Base-by-base conservation (phyloP, 345 rosid species). In the Aquilaria yunnanensis region DNA sequence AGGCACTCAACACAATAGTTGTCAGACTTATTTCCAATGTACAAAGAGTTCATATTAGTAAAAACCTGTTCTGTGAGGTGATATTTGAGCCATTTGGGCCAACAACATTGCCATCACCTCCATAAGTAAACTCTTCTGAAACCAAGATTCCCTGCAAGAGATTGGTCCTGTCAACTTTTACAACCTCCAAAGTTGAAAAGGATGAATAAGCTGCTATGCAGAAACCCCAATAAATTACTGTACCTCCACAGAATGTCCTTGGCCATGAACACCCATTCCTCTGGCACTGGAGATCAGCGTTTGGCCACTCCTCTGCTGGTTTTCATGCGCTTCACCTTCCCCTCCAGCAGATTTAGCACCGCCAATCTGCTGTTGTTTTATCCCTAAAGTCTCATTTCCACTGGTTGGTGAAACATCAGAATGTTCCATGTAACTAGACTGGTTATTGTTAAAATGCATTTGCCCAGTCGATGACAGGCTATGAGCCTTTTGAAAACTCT, bases 21-120 rank as follows among this genome's bases (percentile, higher is more conserved):
- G 11, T 14, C 47, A 46, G 58, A 31, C 53, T 37, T 30, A 46
- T 33, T 34, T 60, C 59, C 74, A 69, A 51, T 47, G 51, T 32
- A 12, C 56, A 13, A 31, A 23, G 4, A 57, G 63, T 14, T 43
- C 57, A n/a, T 54, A 53, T 7, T 58, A 67, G 10, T 30, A 46
- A 50, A 52, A 47, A 78, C 82, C 82, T 74, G 71, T 76, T 63
- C 67, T 53, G 79, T 62, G 60, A 23, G 30, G 68, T 58, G 43
- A 58, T 61, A 47, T 61, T 74, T 55, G 73, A 68, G 34, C 63
- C 76, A 65, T 48, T 66, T 41, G 69, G 57, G 53, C 70, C 72
- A 60, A 45, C 59, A 47, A 67, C 68, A 62, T 64, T 57, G 53
- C 62, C 54, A 63, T 68, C 71, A 66, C 50, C 65, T 67, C 64